phyloP scores from a whole-genome alignment of 208 protist genomes.

The Endotrypanum monterogeii region DNA sequence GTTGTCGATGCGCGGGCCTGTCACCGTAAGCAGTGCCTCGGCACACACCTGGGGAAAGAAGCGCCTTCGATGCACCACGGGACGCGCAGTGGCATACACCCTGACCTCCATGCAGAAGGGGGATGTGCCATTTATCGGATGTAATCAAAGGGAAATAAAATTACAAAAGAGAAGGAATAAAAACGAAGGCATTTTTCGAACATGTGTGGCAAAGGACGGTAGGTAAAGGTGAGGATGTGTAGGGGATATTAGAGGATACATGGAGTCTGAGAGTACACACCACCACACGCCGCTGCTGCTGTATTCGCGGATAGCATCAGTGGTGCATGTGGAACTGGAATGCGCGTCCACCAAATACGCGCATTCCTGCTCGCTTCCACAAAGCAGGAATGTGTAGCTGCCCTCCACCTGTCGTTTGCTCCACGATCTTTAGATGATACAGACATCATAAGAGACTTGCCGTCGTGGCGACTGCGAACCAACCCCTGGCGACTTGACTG shows the following conservation, averaged over 20 bases:
- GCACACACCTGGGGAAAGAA: neutral
- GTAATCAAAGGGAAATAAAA: neutral
- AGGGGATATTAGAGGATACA: conserved; percentile 51
- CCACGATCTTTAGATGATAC: conserved; percentile 93
- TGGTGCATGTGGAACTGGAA: conserved; percentile 67
- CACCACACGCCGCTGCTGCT: conserved; percentile 88
- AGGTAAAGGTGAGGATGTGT: neutral
- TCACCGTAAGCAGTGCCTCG: neutral
- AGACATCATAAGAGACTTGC: conserved; percentile 65
- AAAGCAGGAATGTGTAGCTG: conserved; percentile 83
- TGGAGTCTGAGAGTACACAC: conserved; percentile 76
- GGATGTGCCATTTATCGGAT: too few relatives aligned
- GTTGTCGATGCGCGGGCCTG: neutral
- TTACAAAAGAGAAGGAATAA: neutral
- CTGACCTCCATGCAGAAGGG: too few relatives aligned
- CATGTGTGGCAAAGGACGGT: neutral
- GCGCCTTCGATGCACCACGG: neutral
- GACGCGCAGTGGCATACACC: neutral
- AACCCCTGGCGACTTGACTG: conserved; percentile 87
- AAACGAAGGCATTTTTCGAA: neutral
- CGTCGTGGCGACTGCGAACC: conserved; percentile 81
- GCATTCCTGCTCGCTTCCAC: conserved; percentile 33
- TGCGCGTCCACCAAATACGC: conserved; percentile 48
- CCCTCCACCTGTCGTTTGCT: conserved; percentile 72
- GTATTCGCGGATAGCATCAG: conserved; percentile 53